A percentile compares a stretch with the other conserved stretches of the same genome.
Evolutionary conservation across 805 yeast genomes (phyloP).

Genomic region (Metschnikowia proteae): DNA sequence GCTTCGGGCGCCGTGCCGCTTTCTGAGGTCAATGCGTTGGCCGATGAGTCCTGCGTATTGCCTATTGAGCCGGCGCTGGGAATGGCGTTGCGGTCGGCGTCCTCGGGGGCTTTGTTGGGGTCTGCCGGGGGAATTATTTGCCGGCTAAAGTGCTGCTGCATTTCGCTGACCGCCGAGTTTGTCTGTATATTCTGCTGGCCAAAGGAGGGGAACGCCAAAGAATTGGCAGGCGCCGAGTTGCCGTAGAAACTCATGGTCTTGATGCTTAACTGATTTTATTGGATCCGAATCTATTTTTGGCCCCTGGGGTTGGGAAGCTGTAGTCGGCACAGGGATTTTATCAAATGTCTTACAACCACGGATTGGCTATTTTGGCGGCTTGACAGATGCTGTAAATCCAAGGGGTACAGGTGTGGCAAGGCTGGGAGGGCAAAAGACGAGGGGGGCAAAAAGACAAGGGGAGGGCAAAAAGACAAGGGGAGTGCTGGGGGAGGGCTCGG

Average conservation of each 20-base stretch:
- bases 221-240: conserved; percentile 15
- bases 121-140: conserved; percentile 3
- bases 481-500: neutral
- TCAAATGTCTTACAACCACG: no score
- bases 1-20: neutral
- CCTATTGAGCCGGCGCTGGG: conserved; percentile 3
- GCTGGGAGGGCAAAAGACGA: no score
- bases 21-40: neutral
- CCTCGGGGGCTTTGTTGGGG: neutral
- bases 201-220: conserved; percentile 24
- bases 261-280: neutral
- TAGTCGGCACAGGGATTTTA: no score
- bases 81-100: neutral
- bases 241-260: conserved; percentile 20
- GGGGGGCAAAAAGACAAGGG: neutral
- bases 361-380: no score
- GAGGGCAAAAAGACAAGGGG: neutral
- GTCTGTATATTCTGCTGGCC: conserved; percentile 16
- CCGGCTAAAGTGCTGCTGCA: conserved; percentile 11
- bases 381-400: no score
- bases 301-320: no score
- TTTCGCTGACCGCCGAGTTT: conserved; percentile 6
- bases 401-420: no score
- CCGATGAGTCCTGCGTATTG: neutral
- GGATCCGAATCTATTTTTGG: no score